Base-by-base conservation (phyloP, 371 early-diverging fungal genomes). In the Blakeslea trispora region DNA sequence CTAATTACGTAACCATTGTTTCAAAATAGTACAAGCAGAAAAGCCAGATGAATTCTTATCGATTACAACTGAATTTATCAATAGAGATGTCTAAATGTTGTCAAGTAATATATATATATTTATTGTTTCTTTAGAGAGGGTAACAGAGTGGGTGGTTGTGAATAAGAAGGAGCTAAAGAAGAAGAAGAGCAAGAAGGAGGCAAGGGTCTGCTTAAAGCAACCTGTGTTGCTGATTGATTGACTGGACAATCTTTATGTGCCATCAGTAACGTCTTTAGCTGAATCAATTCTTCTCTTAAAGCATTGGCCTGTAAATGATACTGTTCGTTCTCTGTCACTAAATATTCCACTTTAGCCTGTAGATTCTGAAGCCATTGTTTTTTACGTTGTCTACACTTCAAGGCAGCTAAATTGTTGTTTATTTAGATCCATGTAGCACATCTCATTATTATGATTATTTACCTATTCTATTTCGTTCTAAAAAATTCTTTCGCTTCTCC, bases 381-480 rank as follows among this genome's bases (percentile, higher is more conserved):
- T 59, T 89, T 89, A 55, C 87, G 81, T 59, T 84, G 86, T 31
- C 89, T 79, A 66, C 89, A 89, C 47, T 87, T 87, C 22, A 85
- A 77, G 1, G 89, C 89, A 19, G 89, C 89, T 68, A 39, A 42
- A 35, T 39, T 14, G 19, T 44, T 55, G 23, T 55, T 40, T 50
- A 8, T 55, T 15, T 37, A n/a, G n/a, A n/a, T n/a, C n/a, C n/a
- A n/a, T n/a, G n/a, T n/a, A n/a, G n/a, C n/a, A n/a, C n/a, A n/a
- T n/a, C n/a, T n/a, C n/a, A n/a, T n/a, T n/a, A n/a, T n/a, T n/a
- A n/a, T n/a, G n/a, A n/a, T n/a, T n/a, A n/a, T n/a, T 59, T 76
- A 88, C 90, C 90, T 73, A 85, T 83, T 56, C 91, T 81, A 69
- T 91, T 91, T 56, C 91, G 76, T 67, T 91, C 93, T 70, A 91